These are phyloP conservation scores for Chenopodium quinoa DNA, from an alignment of 148 eudicot species.

Conservation along the genomic window DNA sequence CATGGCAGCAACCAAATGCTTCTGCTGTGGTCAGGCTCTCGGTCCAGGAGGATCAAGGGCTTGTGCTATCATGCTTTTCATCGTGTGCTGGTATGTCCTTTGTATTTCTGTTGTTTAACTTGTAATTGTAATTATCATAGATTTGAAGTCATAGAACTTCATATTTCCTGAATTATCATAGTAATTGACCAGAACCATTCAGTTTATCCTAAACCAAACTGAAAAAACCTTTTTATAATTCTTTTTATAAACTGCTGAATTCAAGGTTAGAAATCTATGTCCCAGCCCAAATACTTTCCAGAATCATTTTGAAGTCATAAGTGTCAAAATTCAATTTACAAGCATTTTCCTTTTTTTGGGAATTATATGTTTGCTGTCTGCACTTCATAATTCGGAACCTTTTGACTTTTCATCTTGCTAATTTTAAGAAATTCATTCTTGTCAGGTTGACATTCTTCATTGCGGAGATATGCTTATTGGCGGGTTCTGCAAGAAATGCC, in stretches of 20 bases:
- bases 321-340: not conserved
- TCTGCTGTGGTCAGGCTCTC: slow-evolving; percentile 81
- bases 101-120: not conserved
- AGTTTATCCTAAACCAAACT: not conserved
- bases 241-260: no score
- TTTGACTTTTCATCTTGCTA: not conserved
- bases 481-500: slow-evolving; percentile 78
- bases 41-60: slow-evolving; percentile 82
- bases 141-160: not conserved
- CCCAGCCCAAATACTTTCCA: not conserved
- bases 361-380: not conserved
- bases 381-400: not conserved
- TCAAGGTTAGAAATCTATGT: not conserved
- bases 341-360: not conserved
- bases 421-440: not conserved
- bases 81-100: slow-evolving; percentile 68
- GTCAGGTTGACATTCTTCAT: slow-evolving; percentile 71
- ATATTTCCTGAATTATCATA: no score
- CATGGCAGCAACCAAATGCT: slow-evolving; percentile 74
- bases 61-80: slow-evolving; percentile 80
- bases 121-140: not conserved
- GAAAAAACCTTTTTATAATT: not conserved
- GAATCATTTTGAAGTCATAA: not conserved
- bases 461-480: slow-evolving; percentile 74
- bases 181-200: not conserved